Evolutionary conservation across 163 green algal species (phyloP).

Genomic region (Scenedesmus sp.): DNA sequence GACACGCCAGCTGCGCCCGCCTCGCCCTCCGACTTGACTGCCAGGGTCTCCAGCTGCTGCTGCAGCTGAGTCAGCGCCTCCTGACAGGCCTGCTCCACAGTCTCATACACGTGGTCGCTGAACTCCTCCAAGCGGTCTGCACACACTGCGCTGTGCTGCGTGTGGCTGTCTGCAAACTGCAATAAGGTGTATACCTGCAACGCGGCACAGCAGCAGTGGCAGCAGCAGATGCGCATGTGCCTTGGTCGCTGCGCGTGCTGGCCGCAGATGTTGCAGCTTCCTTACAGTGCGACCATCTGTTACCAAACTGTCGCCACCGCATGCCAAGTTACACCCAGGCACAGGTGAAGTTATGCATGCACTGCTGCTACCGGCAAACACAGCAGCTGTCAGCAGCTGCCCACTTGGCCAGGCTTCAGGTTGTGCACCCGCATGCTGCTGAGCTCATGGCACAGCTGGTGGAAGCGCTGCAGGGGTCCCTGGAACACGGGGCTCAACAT

Average conservation of each 20-base stretch:
- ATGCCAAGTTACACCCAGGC: no score
- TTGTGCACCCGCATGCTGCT: slow-evolving; percentile 74
- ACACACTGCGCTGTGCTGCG: slow-evolving; percentile 53
- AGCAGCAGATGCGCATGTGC: neutral
- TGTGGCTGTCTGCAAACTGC: slow-evolving; percentile 73
- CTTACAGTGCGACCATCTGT: neutral
- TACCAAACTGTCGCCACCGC: neutral
- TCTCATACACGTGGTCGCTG: slow-evolving; percentile 61
- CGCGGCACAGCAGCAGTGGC: neutral
- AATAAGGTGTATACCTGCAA: slow-evolving; percentile 71
- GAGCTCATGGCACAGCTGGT: slow-evolving; percentile 76
- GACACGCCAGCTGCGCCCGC: neutral
- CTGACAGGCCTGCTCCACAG: slow-evolving; percentile 74
- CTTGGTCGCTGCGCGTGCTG: neutral
- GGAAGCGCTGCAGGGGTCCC: slow-evolving; percentile 64
- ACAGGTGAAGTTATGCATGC: no score
- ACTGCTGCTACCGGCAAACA: neutral
- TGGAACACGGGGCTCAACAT: slow-evolving; percentile 84
- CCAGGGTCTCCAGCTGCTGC: slow-evolving; percentile 84
- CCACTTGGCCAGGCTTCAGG: slow-evolving; percentile 56
- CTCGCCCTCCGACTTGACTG: slow-evolving; percentile 63
- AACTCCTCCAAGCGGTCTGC: slow-evolving; percentile 60
- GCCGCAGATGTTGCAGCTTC: no score
- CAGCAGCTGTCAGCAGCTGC: neutral
- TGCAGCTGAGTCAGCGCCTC: slow-evolving; percentile 82